Percentiles rank a stretch among this genome's conserved stretches.
These are phyloP conservation scores for Corymbia calophylla DNA, from an alignment of 441 rosid species.

Conservation along the genomic window DNA sequence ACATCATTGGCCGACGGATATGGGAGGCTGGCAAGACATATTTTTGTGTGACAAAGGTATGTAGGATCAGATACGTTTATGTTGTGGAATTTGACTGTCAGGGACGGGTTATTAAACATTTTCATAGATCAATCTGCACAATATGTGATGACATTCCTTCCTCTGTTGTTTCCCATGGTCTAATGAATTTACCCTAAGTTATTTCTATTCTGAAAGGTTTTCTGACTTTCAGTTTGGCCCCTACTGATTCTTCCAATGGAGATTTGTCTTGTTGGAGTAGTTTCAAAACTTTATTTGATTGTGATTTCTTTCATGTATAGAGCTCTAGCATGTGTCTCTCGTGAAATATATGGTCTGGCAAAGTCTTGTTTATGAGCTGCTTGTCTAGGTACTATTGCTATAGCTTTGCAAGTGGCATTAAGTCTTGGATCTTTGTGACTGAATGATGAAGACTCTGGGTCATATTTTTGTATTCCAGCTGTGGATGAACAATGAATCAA, in stretches of 20 bases:
- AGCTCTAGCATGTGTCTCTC: neutral
- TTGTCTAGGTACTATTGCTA: neutral
- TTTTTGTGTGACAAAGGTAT: constrained; percentile 87
- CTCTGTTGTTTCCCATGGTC: neutral
- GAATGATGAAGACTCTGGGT: neutral
- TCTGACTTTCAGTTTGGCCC: neutral
- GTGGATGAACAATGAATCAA: neutral
- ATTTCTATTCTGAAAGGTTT: neutral
- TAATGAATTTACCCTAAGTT: neutral
- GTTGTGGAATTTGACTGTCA: neutral
- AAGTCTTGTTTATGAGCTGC: neutral
- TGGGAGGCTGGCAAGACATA: constrained; percentile 81
- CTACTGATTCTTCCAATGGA: neutral
- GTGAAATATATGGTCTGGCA: neutral
- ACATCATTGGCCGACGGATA: constrained; percentile 77
- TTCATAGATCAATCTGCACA: neutral
- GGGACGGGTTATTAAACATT: neutral
- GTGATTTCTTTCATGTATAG: neutral
- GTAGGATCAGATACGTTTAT: neutral
- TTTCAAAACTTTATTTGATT: neutral
- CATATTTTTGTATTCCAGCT: neutral
- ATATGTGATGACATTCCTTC: neutral
- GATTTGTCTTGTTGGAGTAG: neutral
- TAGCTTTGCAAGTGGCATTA: neutral
- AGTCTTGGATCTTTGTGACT: neutral